Conservation (phyloP, 306 rosid species). For the Trifolium dubium region DNA sequence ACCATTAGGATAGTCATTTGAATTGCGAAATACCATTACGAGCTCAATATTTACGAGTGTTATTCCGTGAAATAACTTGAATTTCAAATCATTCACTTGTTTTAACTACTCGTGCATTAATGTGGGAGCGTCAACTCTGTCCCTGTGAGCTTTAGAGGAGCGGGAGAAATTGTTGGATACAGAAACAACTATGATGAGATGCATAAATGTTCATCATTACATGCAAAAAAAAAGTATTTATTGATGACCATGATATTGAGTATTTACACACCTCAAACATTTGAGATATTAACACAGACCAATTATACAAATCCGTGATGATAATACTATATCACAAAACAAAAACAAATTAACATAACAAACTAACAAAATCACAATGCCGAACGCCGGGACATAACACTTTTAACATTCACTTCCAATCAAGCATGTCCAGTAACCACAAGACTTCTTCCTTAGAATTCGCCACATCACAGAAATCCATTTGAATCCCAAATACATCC, state of each 20-base stretch:
- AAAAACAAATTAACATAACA: slow-evolving; percentile 14
- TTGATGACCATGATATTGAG: not conserved
- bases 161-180: too few relatives aligned
- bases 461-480: slow-evolving; percentile 96
- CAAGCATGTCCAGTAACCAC: slow-evolving; percentile 92
- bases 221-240: slow-evolving; percentile 2
- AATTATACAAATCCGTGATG: not conserved
- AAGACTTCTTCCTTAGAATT: slow-evolving; percentile 86
- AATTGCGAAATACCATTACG: too few relatives aligned
- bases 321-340: slow-evolving; percentile 2
- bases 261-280: not conserved
- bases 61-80: too few relatives aligned
- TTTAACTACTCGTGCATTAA: too few relatives aligned
- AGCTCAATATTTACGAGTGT: too few relatives aligned
- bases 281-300: slow-evolving; percentile 18
- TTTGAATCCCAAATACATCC: slow-evolving; percentile 88
- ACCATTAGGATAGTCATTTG: too few relatives aligned
- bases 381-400: slow-evolving; percentile 23
- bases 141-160: too few relatives aligned
- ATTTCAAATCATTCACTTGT: too few relatives aligned
- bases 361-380: slow-evolving; percentile 3
- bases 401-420: slow-evolving; percentile 75
- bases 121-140: too few relatives aligned
- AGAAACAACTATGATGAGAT: not conserved
- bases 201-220: not conserved